Conservation (phyloP, 495 filamentous ascomycete genomes). For the Aeminium ludgeri region DNA sequence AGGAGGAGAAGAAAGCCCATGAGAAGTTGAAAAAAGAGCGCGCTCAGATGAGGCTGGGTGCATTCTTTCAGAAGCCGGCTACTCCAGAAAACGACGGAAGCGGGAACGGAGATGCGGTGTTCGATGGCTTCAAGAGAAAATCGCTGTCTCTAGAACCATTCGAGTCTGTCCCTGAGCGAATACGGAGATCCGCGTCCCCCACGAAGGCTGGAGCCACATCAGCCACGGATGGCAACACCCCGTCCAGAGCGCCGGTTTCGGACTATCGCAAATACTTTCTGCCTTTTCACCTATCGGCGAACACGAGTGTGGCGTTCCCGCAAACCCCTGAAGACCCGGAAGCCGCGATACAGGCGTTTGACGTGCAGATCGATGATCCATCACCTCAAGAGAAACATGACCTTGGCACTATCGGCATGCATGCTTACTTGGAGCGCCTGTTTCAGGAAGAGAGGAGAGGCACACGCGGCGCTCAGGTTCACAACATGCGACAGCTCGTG, state of each 20-base stretch:
- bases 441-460: constrained; percentile 25
- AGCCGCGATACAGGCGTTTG: constrained; percentile 9
- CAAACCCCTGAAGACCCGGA: constrained; percentile 8
- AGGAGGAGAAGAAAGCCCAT: constrained; percentile 45
- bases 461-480: constrained; percentile 33
- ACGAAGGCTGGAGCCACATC: neutral
- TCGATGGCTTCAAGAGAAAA: constrained; percentile 11
- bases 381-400: constrained; percentile 8
- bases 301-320: constrained; percentile 17
- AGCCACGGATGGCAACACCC: neutral
- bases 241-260: constrained; percentile 25
- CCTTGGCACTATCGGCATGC: constrained; percentile 6
- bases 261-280: constrained; percentile 61
- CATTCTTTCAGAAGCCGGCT: constrained; percentile 13
- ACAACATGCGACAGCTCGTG: constrained; percentile 53
- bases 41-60: constrained; percentile 19
- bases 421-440: constrained; percentile 5
- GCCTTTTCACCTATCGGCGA: constrained; percentile 25
- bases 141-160: constrained; percentile 20
- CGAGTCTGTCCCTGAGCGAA: constrained; percentile 14
- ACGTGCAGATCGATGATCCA: constrained; percentile 7
- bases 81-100: constrained; percentile 2
- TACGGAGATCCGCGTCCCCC: constrained; percentile 8
- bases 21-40: constrained; percentile 55
- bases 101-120: neutral